These are phyloP conservation scores for Senna siamea DNA, from an alignment of 306 rosid genomes.

Conservation along the genomic window DNA sequence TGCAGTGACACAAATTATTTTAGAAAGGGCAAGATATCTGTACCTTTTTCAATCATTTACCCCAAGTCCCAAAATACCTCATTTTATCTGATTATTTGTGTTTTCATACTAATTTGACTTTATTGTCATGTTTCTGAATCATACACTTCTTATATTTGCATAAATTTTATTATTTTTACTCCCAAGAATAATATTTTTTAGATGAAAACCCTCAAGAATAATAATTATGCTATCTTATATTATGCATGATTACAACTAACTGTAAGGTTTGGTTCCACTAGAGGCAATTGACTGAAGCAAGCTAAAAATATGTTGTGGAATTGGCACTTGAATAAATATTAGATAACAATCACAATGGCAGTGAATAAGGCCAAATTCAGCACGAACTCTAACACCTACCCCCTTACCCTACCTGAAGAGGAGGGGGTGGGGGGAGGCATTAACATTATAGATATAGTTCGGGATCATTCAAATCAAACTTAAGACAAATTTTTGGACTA, in stretches of 20 bases:
- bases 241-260: background rate
- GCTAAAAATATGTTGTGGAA: background rate
- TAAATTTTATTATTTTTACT: conserved; percentile 13
- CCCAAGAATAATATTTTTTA: too few relatives aligned
- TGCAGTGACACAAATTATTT: background rate
- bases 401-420: background rate
- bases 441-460: background rate
- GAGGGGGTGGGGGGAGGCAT: background rate
- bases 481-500: background rate
- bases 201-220: background rate
- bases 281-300: background rate
- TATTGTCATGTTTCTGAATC: too few relatives aligned
- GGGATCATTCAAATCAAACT: background rate
- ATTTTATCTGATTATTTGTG: background rate
- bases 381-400: background rate
- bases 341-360: background rate
- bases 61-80: background rate
- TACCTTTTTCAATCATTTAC: background rate
- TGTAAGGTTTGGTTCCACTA: conserved; percentile 7
- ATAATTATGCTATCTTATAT: conserved; percentile 1
- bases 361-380: background rate
- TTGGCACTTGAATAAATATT: background rate
- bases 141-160: too few relatives aligned
- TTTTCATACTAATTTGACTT: background rate
- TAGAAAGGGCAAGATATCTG: background rate